Base-by-base conservation (phyloP, 805 yeast species). In the Hanseniaspora pseudoguilliermondii region DNA sequence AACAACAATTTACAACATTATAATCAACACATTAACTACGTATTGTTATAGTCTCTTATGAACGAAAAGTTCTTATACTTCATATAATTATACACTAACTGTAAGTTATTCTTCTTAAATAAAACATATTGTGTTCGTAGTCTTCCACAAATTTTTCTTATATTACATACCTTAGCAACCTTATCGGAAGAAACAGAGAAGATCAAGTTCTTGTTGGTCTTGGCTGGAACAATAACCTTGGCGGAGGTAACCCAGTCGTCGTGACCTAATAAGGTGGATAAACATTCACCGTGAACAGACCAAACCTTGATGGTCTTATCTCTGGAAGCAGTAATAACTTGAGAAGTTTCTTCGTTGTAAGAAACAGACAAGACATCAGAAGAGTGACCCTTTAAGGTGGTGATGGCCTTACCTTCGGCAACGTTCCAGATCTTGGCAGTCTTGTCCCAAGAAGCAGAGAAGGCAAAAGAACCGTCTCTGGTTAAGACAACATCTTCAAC, bases 141-240 rank as follows among this genome's bases (percentile, higher is more conserved):
- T 35, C 47, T 48, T 40, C 23, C 35, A 27, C 47, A 16, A 60
- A 51, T 53, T 55, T 34, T 34, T 29, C 8, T 34, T 46, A 3
- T 49, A 58, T 58, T 71, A 88, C 96, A 80, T 88, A 91, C 98
- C 90, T 93, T 93, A 70, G 95, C 95, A 69, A 90, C 78, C 80
- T 91, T 93, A 77, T 93, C 99, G 91, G 95, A 88, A 73, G 96
- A 95, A 71, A 97, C 97, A 67, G 99, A 91, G 78, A 91, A 84
- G 70, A 88, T 84, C 66, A 84, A 80, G 63, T 83, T 75, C 62
- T 79, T 71, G 63, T 75, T 78, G 65, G 81, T 81, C 62, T 73
- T 74, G 58, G 60, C 65, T 50, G 53, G 53, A 50, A 59, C 59
- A 48, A 95, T 87, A 83, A 91, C 88, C 82, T 96, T 86, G 70